These are phyloP conservation scores for Epichloe brachyelytri DNA, from an alignment of 2,329 filamentous ascomycete species.

Conservation along the genomic window DNA sequence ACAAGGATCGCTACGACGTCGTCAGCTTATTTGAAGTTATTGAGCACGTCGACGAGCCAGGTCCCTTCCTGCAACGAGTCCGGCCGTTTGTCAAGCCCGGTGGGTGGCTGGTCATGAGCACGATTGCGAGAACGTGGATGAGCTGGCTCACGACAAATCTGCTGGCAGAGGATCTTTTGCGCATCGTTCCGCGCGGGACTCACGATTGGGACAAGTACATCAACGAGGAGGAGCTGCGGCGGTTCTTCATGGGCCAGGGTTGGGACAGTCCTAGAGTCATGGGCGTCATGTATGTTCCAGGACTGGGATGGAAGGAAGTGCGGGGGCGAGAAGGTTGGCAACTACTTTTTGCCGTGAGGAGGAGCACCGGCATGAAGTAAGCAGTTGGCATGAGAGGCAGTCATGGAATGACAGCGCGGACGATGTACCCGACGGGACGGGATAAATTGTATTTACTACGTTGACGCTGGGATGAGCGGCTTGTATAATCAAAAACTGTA, in stretches of 20 bases:
- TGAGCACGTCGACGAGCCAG: slow-evolving; percentile 74
- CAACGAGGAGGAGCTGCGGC: slow-evolving; percentile 64
- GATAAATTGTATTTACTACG: not conserved
- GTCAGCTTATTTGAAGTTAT: slow-evolving; percentile 89
- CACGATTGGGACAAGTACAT: slow-evolving; percentile 97
- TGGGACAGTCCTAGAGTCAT: slow-evolving; percentile 53
- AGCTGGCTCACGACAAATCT: slow-evolving; percentile 91
- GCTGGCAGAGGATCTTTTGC: slow-evolving; percentile 74
- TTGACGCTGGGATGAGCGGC: not conserved
- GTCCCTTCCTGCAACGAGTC: slow-evolving; percentile 58
- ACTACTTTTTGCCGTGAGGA: slow-evolving; percentile 88
- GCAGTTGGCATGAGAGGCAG: not conserved
- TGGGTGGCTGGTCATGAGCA: slow-evolving; percentile 86
- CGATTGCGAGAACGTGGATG: slow-evolving; percentile 78
- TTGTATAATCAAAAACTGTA: not conserved
- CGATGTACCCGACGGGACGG: not conserved
- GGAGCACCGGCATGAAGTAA: slow-evolving; percentile 10
- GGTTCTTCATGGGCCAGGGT: slow-evolving; percentile 36
- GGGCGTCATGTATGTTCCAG: slow-evolving; percentile 85
- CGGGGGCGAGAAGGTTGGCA: slow-evolving; percentile 73
- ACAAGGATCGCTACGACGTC: slow-evolving; percentile 52
- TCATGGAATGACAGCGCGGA: not conserved
- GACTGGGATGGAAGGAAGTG: slow-evolving; percentile 78
- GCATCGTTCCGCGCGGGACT: slow-evolving; percentile 82
- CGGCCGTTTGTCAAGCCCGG: slow-evolving; percentile 72